phyloP scores from a whole-genome alignment of 345 rosid genomes.

The Isatis tinctoria region DNA sequence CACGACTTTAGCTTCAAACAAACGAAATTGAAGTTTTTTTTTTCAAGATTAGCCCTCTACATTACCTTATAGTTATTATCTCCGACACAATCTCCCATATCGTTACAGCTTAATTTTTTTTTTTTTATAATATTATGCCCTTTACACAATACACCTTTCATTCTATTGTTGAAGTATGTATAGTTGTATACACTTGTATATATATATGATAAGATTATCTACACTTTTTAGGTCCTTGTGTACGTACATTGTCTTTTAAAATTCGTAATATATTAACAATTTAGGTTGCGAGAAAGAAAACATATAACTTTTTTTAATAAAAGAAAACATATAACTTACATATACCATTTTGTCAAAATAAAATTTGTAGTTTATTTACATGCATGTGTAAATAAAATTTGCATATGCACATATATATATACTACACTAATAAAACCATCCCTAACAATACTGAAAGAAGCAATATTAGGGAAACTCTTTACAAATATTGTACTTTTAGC shows the following conservation, averaged over 20 bases:
- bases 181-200: not conserved
- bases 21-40: not conserved
- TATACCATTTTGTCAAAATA: not conserved
- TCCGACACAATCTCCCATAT: not conserved
- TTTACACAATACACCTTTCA: not conserved
- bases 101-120: not conserved
- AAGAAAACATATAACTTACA: not conserved
- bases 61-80: not conserved
- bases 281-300: not conserved
- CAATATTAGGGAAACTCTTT: not conserved
- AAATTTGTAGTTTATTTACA: not conserved
- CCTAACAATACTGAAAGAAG: not conserved
- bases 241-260: not conserved
- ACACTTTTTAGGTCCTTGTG: not conserved
- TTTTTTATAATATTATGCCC: not conserved
- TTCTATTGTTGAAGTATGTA: not conserved
- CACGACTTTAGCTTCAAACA: not conserved
- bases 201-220: not conserved
- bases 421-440: not conserved
- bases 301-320: too few relatives aligned
- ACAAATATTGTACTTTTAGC: not conserved
- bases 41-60: not conserved
- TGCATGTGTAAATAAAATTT: too few relatives aligned
- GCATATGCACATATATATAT: not conserved
- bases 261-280: not conserved